These are phyloP conservation scores for Pharnaceum exiguum DNA, from an alignment of 148 eudicot genomes.

Conservation along the genomic window DNA sequence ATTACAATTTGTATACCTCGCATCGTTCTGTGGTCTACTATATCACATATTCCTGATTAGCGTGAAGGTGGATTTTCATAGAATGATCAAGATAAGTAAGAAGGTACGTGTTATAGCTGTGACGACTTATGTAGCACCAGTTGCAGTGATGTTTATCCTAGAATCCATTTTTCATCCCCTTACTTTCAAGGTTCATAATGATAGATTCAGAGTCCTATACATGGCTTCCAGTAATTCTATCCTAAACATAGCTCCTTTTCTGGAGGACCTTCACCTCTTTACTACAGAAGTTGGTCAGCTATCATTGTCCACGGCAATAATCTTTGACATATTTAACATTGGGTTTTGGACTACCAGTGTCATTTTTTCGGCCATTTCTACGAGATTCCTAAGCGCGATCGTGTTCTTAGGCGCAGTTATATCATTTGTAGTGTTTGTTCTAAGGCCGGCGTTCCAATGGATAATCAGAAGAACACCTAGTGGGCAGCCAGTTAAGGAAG, in stretches of 20 bases:
- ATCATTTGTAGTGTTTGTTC: not conserved
- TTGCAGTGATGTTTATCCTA: not conserved
- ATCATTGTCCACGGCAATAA: constrained; percentile 9
- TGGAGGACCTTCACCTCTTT: constrained; percentile 20
- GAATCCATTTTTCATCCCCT: constrained; percentile 2
- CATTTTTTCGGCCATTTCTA: not conserved
- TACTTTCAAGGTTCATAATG: not conserved
- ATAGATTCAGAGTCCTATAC: not conserved
- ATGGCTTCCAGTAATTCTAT: constrained; percentile 8
- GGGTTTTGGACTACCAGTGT: not conserved
- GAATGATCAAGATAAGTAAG: not conserved
- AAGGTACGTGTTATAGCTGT: constrained; percentile 10
- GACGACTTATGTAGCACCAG: not conserved
- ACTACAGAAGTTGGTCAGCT: constrained; percentile 23
- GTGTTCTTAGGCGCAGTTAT: not conserved
- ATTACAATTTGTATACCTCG: constrained; percentile 2
- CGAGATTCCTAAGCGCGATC: not conserved
- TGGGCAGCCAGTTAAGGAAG: constrained; percentile 17
- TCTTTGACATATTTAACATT: constrained; percentile 8
- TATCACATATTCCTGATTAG: constrained; percentile 17
- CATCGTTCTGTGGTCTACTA: not conserved
- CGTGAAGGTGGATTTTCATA: constrained; percentile 11
- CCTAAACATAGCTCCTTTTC: constrained; percentile 9
- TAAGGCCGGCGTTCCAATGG: constrained; percentile 4
- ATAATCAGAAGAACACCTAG: constrained; percentile 11